phyloP scores from a whole-genome alignment of 2,329 filamentous ascomycete species.

The Pseudomassariella vexata region DNA sequence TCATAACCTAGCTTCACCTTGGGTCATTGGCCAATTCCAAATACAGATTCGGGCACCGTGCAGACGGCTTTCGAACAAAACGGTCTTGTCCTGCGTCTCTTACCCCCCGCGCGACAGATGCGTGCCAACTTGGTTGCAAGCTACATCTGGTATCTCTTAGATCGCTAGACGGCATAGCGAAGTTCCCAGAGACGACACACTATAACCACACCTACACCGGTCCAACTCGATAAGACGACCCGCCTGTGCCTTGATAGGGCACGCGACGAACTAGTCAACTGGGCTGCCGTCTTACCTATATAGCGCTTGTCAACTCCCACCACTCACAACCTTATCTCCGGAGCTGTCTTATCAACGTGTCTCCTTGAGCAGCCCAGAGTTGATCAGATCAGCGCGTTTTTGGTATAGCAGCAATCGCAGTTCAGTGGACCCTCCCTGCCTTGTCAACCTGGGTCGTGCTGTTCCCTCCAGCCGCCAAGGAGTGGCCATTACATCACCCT shows the following conservation, averaged over 20 bases:
- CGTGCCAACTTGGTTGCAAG: slow-evolving; percentile 5
- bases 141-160: no score
- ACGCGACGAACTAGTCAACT: not conserved
- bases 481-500: slow-evolving; percentile 11
- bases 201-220: slow-evolving; percentile 6
- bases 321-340: slow-evolving; percentile 17
- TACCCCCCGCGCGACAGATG: slow-evolving; percentile 17
- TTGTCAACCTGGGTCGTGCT: no score
- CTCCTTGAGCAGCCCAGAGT: slow-evolving; percentile 8
- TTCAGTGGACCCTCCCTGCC: slow-evolving; percentile 12
- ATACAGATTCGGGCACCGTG: slow-evolving; percentile 7
- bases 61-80: not conserved
- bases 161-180: no score
- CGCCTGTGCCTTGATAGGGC: not conserved
- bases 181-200: no score
- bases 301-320: no score
- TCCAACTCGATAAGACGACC: slow-evolving; percentile 5
- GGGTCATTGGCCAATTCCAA: slow-evolving; percentile 7
- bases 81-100: slow-evolving; percentile 11
- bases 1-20: slow-evolving; percentile 39
- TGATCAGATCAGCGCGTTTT: slow-evolving; percentile 15
- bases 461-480: no score
- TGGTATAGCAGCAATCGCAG: slow-evolving; percentile 12
- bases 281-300: slow-evolving; percentile 1
- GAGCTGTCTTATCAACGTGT: slow-evolving; percentile 15